Conservation (phyloP, 2,329 filamentous ascomycete genomes). For the Dactylellina leptospora region DNA sequence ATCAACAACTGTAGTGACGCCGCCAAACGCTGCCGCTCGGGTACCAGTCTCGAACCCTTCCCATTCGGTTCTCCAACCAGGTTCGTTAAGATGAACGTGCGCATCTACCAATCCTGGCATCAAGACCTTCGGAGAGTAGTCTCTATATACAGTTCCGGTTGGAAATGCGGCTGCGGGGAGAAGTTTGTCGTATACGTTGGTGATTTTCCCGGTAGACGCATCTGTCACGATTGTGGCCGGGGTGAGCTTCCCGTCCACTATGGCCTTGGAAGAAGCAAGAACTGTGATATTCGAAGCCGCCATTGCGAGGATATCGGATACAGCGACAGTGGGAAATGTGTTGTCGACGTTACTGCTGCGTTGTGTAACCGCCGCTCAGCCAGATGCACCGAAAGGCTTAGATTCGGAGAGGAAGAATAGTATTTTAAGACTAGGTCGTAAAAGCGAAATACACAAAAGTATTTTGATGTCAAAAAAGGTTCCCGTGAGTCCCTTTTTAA, state of each 20-base stretch:
- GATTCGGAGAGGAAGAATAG: too few species aligned
- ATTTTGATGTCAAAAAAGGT: slow-evolving; percentile 3
- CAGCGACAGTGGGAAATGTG: slow-evolving; percentile 10
- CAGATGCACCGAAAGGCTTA: too few species aligned
- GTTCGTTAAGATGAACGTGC: slow-evolving; percentile 97
- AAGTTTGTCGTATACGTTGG: slow-evolving; percentile 75
- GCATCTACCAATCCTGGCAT: slow-evolving; percentile 94
- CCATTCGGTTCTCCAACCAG: slow-evolving; percentile 90
- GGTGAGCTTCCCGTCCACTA: slow-evolving; percentile 78
- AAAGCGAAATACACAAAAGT: not conserved
- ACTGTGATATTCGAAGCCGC: slow-evolving; percentile 68
- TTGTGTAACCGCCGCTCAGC: too few species aligned
- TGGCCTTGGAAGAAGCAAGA: slow-evolving; percentile 81
- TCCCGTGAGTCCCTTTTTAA: slow-evolving; percentile 34
- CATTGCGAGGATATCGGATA: slow-evolving; percentile 58
- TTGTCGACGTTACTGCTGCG: slow-evolving; percentile 44
- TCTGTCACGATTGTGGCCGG: slow-evolving; percentile 86
- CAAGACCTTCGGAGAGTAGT: slow-evolving; percentile 85
- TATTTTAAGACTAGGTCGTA: not conserved
- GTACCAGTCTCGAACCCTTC: slow-evolving; percentile 97
- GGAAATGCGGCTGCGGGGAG: slow-evolving; percentile 81
- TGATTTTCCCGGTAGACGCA: slow-evolving; percentile 81
- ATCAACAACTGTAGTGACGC: slow-evolving; percentile 94
- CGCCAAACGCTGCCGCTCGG: slow-evolving; percentile 89
- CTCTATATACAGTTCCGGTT: slow-evolving; percentile 74